Evolutionary conservation across 1,284 basidiomycete genomes (phyloP).

Genomic region (Thecaphora frezii): DNA sequence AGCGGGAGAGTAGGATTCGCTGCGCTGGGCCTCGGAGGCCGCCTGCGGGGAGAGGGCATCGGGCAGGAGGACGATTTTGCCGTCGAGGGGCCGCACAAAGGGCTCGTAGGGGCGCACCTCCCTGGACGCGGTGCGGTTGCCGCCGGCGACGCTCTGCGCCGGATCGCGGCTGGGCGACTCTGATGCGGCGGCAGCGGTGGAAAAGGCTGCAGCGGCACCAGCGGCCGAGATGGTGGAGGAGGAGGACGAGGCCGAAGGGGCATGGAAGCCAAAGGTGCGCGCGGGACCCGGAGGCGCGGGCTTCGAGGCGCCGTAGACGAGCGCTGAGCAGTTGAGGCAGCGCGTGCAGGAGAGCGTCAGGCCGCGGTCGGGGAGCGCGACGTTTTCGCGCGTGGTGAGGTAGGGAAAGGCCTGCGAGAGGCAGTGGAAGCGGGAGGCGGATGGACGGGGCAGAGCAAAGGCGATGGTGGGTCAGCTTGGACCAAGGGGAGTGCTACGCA

Average conservation of each 20-base stretch:
- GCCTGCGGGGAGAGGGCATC: slow-evolving; percentile 24
- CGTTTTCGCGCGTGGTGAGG: slow-evolving; percentile 25
- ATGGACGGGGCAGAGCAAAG: neutral
- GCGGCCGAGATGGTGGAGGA: slow-evolving; percentile 7
- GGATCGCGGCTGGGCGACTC: slow-evolving; percentile 1
- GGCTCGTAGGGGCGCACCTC: slow-evolving; percentile 15
- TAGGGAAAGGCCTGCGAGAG: slow-evolving; percentile 11
- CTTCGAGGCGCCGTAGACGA: slow-evolving; percentile 31
- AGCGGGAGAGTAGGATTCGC: slow-evolving; percentile 28
- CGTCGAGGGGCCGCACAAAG: slow-evolving; percentile 29
- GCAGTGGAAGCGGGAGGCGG: too few relatives aligned
- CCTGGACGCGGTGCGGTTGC: neutral
- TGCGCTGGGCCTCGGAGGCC: slow-evolving; percentile 12
- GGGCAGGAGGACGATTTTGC: slow-evolving; percentile 35
- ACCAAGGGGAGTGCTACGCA: too few relatives aligned
- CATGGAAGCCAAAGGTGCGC: slow-evolving; percentile 30
- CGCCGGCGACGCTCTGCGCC: neutral
- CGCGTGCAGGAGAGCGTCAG: slow-evolving; percentile 27
- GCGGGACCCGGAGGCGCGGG: slow-evolving; percentile 31
- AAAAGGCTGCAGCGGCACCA: slow-evolving; percentile 3
- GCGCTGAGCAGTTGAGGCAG: slow-evolving; percentile 32
- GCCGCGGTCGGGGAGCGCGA: slow-evolving; percentile 15
- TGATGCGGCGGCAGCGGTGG: too few relatives aligned
- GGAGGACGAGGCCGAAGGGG: slow-evolving; percentile 3
- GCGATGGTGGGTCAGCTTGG: too few relatives aligned